A percentile compares a stretch with the other conserved stretches of the same genome.
phyloP scores from a whole-genome alignment of 2,329 filamentous ascomycete species.

The Colletotrichum sublineola region DNA sequence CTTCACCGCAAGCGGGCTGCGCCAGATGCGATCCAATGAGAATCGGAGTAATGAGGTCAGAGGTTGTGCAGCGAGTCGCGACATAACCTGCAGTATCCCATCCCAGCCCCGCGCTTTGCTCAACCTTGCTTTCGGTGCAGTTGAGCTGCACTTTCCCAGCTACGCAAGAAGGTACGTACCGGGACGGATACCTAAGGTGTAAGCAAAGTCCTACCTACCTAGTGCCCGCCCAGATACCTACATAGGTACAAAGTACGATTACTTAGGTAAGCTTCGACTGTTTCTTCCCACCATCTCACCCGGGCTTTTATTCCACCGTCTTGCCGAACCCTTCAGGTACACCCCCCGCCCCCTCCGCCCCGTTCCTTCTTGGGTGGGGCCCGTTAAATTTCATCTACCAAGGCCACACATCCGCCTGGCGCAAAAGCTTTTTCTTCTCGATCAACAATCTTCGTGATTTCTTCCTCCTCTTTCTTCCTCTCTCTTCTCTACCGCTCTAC shows the following conservation, averaged over 20 bases:
- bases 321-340: slow-evolving; percentile 26
- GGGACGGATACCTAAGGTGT: too few species aligned
- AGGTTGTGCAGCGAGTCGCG: slow-evolving; percentile 5
- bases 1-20: slow-evolving; percentile 34
- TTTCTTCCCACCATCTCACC: not conserved
- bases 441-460: slow-evolving; percentile 30
- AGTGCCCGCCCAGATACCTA: too few species aligned
- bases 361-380: slow-evolving; percentile 36
- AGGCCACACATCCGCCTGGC: slow-evolving; percentile 31
- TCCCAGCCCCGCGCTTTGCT: slow-evolving; percentile 36
- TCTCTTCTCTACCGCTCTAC: slow-evolving; percentile 33
- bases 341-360: slow-evolving; percentile 1
- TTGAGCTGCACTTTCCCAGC: not conserved
- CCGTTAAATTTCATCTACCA: slow-evolving; percentile 43
- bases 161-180: not conserved
- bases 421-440: slow-evolving; percentile 46
- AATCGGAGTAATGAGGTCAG: slow-evolving; percentile 33
- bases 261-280: not conserved
- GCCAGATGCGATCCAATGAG: slow-evolving; percentile 33
- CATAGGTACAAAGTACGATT: too few species aligned
- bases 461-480: slow-evolving; percentile 35
- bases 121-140: slow-evolving; percentile 3
- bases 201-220: too few species aligned
- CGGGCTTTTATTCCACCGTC: slow-evolving; percentile 34
- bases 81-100: slow-evolving; percentile 4